These are phyloP conservation scores for Tetrahymena thermophila DNA, from an alignment of 73 alveolate genomes.

Conservation along the genomic window DNA sequence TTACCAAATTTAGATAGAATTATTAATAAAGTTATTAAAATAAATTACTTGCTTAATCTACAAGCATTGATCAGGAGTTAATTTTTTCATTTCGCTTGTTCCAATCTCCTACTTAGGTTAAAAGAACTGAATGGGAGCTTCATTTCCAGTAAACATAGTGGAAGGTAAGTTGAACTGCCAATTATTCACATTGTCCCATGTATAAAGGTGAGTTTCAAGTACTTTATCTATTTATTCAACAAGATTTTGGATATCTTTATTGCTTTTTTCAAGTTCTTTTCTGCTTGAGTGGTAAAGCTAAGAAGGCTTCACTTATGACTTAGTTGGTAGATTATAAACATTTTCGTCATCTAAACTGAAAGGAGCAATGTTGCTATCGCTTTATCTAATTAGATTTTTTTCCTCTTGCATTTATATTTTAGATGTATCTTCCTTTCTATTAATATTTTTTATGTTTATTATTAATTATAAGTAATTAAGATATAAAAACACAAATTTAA, in stretches of 20 bases:
- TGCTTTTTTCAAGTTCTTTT: background rate
- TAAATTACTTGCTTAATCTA: background rate
- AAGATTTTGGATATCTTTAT: background rate
- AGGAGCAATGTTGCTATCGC: background rate
- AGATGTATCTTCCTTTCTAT: background rate
- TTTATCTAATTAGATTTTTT: background rate
- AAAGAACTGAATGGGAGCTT: background rate
- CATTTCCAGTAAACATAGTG: background rate
- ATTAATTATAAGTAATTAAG: too few relatives aligned
- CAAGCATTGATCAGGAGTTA: background rate
- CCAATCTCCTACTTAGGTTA: background rate
- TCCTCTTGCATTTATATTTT: background rate
- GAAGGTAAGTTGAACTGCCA: background rate
- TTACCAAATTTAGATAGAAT: background rate
- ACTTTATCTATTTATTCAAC: background rate
- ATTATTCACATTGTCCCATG: background rate
- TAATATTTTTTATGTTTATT: too few relatives aligned
- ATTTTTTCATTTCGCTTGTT: background rate
- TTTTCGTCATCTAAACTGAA: background rate
- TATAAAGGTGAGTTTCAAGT: background rate
- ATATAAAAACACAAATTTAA: too few relatives aligned
- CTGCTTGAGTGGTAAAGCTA: background rate
- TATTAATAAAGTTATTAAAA: background rate
- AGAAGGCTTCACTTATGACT: background rate
- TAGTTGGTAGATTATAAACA: background rate